Evolutionary conservation across 2,329 filamentous ascomycete species (phyloP).

Genomic region (Ceratocystis smalleyi): DNA sequence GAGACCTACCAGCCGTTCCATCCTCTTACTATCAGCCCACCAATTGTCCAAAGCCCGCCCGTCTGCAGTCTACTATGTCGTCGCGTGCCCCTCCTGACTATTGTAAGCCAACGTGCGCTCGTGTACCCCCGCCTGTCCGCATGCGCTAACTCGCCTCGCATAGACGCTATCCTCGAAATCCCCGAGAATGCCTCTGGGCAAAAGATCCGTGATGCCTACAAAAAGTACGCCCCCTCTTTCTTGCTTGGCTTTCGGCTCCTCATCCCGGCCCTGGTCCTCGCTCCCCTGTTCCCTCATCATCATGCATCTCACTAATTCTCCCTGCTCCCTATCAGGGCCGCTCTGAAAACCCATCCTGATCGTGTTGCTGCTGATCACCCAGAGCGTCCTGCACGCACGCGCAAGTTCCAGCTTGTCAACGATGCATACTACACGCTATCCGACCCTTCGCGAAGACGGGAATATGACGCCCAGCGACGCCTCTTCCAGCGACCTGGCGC

Average conservation of each 20-base stretch:
- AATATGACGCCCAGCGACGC: constrained; percentile 59
- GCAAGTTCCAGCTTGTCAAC: constrained; percentile 80
- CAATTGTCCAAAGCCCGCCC: not conserved
- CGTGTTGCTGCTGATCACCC: constrained; percentile 72
- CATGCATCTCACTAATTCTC: not conserved
- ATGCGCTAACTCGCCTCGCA: not conserved
- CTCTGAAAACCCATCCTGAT: constrained; percentile 85
- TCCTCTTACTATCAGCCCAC: not conserved
- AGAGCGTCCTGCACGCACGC: constrained; percentile 66
- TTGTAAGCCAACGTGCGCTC: not conserved
- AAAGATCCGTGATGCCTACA: constrained; percentile 89
- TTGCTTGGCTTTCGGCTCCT: not conserved
- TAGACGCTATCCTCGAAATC: constrained; percentile 62
- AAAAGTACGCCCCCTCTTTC: constrained; percentile 42
- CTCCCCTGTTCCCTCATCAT: not conserved
- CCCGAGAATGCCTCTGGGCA: constrained; percentile 58
- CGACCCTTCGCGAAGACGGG: constrained; percentile 56
- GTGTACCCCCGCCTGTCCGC: not conserved
- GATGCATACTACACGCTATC: constrained; percentile 88
- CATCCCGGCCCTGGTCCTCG: not conserved
- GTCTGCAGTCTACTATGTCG: constrained; percentile 5
- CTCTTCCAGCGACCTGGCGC: constrained; percentile 21
- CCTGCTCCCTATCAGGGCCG: constrained; percentile 41
- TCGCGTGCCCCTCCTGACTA: constrained; percentile 13
- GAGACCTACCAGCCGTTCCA: not conserved